phyloP scores from a whole-genome alignment of 2,329 filamentous ascomycete genomes.

The Fusarium fujikuroi region DNA sequence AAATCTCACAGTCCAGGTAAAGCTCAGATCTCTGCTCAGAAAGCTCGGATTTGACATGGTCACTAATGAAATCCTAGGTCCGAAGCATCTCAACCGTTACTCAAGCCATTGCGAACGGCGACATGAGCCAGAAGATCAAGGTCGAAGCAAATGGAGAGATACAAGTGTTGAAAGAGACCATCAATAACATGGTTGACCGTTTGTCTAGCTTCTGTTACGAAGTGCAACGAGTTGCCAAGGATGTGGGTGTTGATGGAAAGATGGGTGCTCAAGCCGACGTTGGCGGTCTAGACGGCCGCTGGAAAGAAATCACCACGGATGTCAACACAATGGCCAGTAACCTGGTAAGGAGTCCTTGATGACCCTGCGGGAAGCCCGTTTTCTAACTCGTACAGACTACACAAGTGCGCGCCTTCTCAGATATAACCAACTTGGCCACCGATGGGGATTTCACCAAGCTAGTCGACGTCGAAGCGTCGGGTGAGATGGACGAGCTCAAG shows the following conservation, averaged over 20 bases:
- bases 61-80: slow-evolving; percentile 61
- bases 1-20: slow-evolving; percentile 73
- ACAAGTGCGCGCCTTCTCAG: slow-evolving; percentile 96
- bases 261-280: slow-evolving; percentile 98
- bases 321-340: slow-evolving; percentile 91
- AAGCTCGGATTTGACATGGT: neutral
- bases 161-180: slow-evolving; percentile 91
- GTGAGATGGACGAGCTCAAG: slow-evolving; percentile 99
- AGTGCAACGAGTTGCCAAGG: slow-evolving; percentile 93
- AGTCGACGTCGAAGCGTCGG: slow-evolving; percentile 95
- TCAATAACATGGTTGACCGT: slow-evolving; percentile 98
- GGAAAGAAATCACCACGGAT: slow-evolving; percentile 98
- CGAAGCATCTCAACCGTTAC: slow-evolving; percentile 94
- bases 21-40: slow-evolving; percentile 13
- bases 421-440: slow-evolving; percentile 97
- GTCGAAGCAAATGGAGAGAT: slow-evolving; percentile 97
- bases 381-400: slow-evolving; percentile 72
- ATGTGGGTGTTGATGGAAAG: slow-evolving; percentile 97
- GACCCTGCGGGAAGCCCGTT: neutral
- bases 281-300: slow-evolving; percentile 89
- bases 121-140: slow-evolving; percentile 95
- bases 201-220: slow-evolving; percentile 96
- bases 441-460: slow-evolving; percentile 97
- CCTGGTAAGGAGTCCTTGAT: slow-evolving; percentile 55
- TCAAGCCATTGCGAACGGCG: slow-evolving; percentile 92